Conservation (phyloP, 192 early-diverging fungal species). For the Geosiphon pyriformis region DNA sequence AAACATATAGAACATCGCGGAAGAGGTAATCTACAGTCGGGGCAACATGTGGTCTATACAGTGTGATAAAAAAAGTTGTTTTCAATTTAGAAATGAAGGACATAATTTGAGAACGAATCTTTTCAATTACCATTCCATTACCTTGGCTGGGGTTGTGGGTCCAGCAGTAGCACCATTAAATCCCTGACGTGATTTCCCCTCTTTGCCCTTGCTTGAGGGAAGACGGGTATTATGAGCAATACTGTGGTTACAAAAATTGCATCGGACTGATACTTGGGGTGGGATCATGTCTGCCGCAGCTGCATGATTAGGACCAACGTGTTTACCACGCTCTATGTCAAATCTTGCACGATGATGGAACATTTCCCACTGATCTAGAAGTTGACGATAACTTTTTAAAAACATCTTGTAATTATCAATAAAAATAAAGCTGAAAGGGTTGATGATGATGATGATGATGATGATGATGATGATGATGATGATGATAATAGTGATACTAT, state of each 20-base stretch:
- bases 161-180: conserved; percentile 14
- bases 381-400: conserved; percentile 74
- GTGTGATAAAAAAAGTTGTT: not conserved
- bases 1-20: conserved; percentile 64
- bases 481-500: not conserved
- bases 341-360: conserved; percentile 82
- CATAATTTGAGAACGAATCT: not conserved
- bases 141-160: conserved; percentile 32
- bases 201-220: not conserved
- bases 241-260: conserved; percentile 78
- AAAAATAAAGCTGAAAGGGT: not conserved
- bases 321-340: conserved; percentile 80
- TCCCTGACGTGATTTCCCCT: conserved; percentile 10
- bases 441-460: not conserved
- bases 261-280: conserved; percentile 81
- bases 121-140: conserved; percentile 5
- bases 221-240: conserved; percentile 42
- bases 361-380: conserved; percentile 86
- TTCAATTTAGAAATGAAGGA: not conserved
- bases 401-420: no score
- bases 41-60: conserved; percentile 55
- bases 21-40: conserved; percentile 55
- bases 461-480: not conserved
- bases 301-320: conserved; percentile 45
- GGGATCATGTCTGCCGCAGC: conserved; percentile 50